Base-by-base conservation (phyloP, 2,329 filamentous ascomycete species). In the Fusarium liriodendri region DNA sequence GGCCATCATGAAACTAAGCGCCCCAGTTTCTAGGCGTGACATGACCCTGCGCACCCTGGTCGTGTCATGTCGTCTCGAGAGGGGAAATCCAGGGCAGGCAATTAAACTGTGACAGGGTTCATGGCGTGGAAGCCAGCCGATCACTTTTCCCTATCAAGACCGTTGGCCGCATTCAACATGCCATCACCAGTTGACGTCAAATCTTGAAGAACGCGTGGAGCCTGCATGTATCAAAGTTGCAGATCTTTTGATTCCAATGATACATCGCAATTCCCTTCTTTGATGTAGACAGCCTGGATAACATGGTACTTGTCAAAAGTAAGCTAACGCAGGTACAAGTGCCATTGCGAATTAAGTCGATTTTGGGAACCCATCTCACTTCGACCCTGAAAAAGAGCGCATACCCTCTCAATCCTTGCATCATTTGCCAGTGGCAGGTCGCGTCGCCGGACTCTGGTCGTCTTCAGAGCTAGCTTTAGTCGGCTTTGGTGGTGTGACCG, bases 1-100 rank as follows among this genome's bases (percentile, higher is more conserved):
- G 67, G 76, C 57, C 67, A 70, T 68, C 47, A 54, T 78, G 76
- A 78, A 78, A 78, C 76, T 67, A 59, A 47, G 52, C 38, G 67
- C 64, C 69, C 69, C 62, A 55, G 75, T 64, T 67, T 65, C 63
- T 65, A 45, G 61, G 71, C 69, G 60, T 63, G 66, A 69, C 45
- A 52, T 33, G 45, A 66, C 64, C 71, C 40, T 45, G 40, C 40
- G 40, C 40, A 45, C 20, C 40, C 65, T 70, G 47, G 69, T 60
- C 69, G 45, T 65, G 63, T 58, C 71, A 75, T 73, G 74, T 75
- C 62, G 72, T 61, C 63, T 61, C 40, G 59, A 64, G 69, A 73
- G 72, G 72, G 72, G 72, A 62, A 67, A 33, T 62, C 71, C 72
- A 67, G 67, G 62, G 62, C 22, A 61, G 67, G 72, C 69, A 74